Evolutionary conservation across 2,329 filamentous ascomycete species (phyloP), one percentile per base, ranked within the genome.

Genomic region (Beauveria sp.): DNA sequence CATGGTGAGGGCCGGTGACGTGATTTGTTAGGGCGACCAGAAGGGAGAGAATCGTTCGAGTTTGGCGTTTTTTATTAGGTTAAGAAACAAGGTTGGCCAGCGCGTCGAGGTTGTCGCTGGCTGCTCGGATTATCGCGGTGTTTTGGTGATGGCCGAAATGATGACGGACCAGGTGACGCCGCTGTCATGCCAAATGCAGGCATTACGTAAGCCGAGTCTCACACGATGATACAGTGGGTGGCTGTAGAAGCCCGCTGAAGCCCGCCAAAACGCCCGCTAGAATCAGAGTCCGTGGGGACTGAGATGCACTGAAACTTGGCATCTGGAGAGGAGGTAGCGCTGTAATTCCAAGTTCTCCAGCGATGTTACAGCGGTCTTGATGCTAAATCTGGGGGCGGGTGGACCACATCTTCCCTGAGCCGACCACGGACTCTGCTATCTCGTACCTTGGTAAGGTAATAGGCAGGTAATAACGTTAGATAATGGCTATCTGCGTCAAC

Each of bases 1-100:
- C 95, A 99, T 99, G 58, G 62, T 68, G 61, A 60, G 43, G 43
- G 52, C n/a, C 8, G 57, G 38, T 5, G 50, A 49, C 12, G 47
- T 53, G 26, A 5, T 5, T 38, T 38, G 1, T 40, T 20, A 26
- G 42, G 20, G 40, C 20, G 30, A n/a, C 3, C 40, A 10, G 30
- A 18, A 20, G 24, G 26, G n/a, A 22, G 12, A 8, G 14, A 22
- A 22, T 55, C 9, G 20, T 26, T 57, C 42, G n/a, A 20, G n/a
- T 38, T 38, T 38, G 28, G n/a, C 8, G 40, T 12, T 22, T 30
- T 22, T 12, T 22, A 5, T 5, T 10, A 40, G 14, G 22, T 6
- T 7, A 16, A 18, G 22, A 5, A 18, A 18, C 5, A 2, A 20
- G 20, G 18, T 18, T 43, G 16, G 14, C 51, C 34, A 42, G 22